Conservation (phyloP, 2,329 filamentous ascomycete genomes). For the Sporothrix inflata region DNA sequence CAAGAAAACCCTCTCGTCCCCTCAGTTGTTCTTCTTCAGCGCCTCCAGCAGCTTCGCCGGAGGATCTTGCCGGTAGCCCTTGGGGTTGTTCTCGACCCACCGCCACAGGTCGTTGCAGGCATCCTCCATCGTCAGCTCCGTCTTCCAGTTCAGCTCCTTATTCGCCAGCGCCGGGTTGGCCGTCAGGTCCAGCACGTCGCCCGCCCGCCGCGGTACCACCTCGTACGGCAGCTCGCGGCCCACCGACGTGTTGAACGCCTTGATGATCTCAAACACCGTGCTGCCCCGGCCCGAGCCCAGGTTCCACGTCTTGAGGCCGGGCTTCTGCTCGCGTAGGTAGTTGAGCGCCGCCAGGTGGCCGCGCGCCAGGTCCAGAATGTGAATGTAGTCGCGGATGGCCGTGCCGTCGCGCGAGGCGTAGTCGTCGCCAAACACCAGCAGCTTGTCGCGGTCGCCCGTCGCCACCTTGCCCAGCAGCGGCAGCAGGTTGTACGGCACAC, state of each 20-base stretch:
- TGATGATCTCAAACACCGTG: constrained; percentile 97
- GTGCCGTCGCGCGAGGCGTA: constrained; percentile 90
- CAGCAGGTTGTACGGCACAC: constrained; percentile 92
- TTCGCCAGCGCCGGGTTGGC: constrained; percentile 88
- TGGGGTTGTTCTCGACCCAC: constrained; percentile 96
- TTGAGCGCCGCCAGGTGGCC: constrained; percentile 89
- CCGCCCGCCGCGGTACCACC: constrained; percentile 77
- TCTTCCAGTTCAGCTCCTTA: constrained; percentile 89
- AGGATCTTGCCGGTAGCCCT: constrained; percentile 91
- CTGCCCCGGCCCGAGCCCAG: constrained; percentile 91
- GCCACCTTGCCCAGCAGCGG: constrained; percentile 94
- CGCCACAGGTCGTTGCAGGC: constrained; percentile 94
- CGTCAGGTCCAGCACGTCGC: constrained; percentile 93
- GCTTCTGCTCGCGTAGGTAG: constrained; percentile 80
- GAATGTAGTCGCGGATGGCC: constrained; percentile 97
- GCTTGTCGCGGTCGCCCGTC: constrained; percentile 90
- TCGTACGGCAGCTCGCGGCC: constrained; percentile 86
- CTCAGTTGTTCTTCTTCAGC: constrained; percentile 42
- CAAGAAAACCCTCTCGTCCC: not conserved
- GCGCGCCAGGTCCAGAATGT: constrained; percentile 85
- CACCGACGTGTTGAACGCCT: constrained; percentile 86
- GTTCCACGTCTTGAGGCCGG: constrained; percentile 95
- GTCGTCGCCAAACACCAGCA: constrained; percentile 93
- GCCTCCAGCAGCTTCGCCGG: constrained; percentile 76
- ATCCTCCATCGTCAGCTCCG: constrained; percentile 85